These are phyloP conservation scores for Protomyces gravidus DNA, from an alignment of 1,139 yeast species.

Conservation along the genomic window DNA sequence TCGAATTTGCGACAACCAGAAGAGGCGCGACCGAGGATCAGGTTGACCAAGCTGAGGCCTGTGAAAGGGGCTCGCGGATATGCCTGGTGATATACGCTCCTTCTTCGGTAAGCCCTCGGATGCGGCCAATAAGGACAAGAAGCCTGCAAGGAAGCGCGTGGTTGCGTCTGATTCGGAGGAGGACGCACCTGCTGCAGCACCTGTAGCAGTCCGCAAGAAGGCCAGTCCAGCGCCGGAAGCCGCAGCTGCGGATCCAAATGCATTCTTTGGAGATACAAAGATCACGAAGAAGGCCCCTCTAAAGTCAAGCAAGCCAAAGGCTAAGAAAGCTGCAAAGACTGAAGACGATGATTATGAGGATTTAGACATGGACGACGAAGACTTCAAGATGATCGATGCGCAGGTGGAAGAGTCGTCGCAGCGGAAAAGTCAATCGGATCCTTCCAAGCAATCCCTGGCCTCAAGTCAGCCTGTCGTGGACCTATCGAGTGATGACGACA, in stretches of 20 bases:
- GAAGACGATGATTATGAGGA: conserved; percentile 30
- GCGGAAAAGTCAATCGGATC: conserved; percentile 7
- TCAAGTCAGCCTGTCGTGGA: conserved; percentile 8
- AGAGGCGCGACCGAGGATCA: too few relatives aligned
- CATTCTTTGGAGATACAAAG: conserved; percentile 10
- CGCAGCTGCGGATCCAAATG: neutral
- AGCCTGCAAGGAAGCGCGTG: conserved; percentile 3
- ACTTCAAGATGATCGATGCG: conserved; percentile 4
- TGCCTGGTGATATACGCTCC: conserved; percentile 15
- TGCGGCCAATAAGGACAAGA: neutral
- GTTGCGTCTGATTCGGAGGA: conserved; percentile 14
- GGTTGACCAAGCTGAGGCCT: too few relatives aligned
- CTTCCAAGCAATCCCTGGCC: conserved; percentile 4
- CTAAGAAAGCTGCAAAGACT: conserved; percentile 2
- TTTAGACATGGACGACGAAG: conserved; percentile 21
- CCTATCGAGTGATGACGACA: neutral
- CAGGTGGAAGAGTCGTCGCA: conserved; percentile 26
- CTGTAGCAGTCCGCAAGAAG: neutral
- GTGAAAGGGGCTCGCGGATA: too few relatives aligned
- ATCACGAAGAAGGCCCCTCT: conserved; percentile 3
- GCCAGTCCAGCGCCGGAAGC: neutral
- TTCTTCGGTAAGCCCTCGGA: conserved; percentile 11
- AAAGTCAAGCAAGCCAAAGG: neutral
- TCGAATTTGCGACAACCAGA: too few relatives aligned
- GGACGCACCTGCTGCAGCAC: conserved; percentile 8